Evolutionary conservation across 148 eudicot species (phyloP), one percentile per base, ranked within the genome.

Genomic region (Chenopodium suecicum): DNA sequence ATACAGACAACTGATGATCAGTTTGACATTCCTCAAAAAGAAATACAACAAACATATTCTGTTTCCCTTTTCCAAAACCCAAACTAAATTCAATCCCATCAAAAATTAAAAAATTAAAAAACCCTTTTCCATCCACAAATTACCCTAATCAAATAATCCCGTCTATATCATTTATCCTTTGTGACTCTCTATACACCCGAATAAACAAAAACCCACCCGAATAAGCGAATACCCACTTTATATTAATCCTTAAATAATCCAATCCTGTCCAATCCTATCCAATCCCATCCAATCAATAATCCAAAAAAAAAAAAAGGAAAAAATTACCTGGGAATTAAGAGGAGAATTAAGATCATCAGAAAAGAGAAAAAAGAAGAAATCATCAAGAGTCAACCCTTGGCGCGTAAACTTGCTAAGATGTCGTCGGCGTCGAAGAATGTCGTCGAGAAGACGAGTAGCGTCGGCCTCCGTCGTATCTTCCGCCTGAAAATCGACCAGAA

Each of bases 301-400:
- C 14, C 17, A 10, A 1, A 5, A 47, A 6, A 13, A 72, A 72
- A 0, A n/a, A 25, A 71, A 75, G 27, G 1, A 11, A 8, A 16
- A 48, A 66, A 20, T 4, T 27, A 94, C 98, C 99, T 91, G 79
- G 23, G 81, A 31, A 62, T 63, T 80, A 62, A 96, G 82, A 7
- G 98, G 92, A 46, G 84, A 86, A 86, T 96, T 96, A 63, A 94
- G 91, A 73, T 92, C 89, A 73, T 89, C 88, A 31, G 79, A 86
- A 60, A 92, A 92, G 13, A 96, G 87, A 67, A 70, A 94, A 23
- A 76, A 85, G 78, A 90, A 94, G 82, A 96, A 96, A 83, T 92
- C 98, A 13, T 92, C 94, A 23, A 91, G 84, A 16, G 84, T 81
- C 81, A 94, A 83, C 46, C 82, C 83, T 0, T 83, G 84, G 60